phyloP scores from a whole-genome alignment of 73 alveolate species.

The Paramecium octaurelia region DNA sequence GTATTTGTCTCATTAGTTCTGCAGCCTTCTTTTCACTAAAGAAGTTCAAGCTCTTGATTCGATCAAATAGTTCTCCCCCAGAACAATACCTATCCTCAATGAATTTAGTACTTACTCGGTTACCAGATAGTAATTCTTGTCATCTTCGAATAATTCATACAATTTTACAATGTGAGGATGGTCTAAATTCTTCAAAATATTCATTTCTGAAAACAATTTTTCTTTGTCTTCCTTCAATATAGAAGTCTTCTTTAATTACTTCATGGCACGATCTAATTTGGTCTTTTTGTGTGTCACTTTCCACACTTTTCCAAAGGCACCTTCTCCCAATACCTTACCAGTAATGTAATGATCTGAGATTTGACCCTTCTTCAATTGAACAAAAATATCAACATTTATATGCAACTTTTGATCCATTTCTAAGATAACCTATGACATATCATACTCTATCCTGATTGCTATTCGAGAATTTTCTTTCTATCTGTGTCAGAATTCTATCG shows the following conservation, averaged over 20 bases:
- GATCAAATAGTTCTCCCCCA: slow-evolving; percentile 91
- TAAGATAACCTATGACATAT: not conserved
- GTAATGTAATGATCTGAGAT: slow-evolving; percentile 31
- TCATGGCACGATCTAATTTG: slow-evolving; percentile 79
- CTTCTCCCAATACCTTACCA: slow-evolving; percentile 60
- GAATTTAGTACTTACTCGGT: slow-evolving; percentile 68
- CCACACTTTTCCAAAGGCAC: slow-evolving; percentile 90
- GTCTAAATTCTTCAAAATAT: slow-evolving; percentile 80
- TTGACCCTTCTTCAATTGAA: slow-evolving; percentile 50
- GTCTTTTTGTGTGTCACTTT: slow-evolving; percentile 79
- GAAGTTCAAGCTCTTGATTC: slow-evolving; percentile 65
- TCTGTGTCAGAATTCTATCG: slow-evolving; percentile 39
- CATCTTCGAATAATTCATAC: slow-evolving; percentile 85
- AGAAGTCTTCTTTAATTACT: slow-evolving; percentile 80
- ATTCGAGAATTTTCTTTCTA: slow-evolving; percentile 43
- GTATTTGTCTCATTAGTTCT: slow-evolving; percentile 76
- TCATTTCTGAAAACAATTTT: slow-evolving; percentile 71
- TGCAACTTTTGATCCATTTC: not conserved
- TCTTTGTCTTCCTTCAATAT: slow-evolving; percentile 59
- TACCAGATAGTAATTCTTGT: slow-evolving; percentile 72
- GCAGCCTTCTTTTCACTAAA: slow-evolving; percentile 88
- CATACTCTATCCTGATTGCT: not conserved
- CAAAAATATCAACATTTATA: slow-evolving; percentile 32
- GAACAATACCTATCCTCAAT: slow-evolving; percentile 61
- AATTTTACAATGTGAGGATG: slow-evolving; percentile 91